Conservation (phyloP, 441 rosid genomes). For the Syzygium malaccense region DNA sequence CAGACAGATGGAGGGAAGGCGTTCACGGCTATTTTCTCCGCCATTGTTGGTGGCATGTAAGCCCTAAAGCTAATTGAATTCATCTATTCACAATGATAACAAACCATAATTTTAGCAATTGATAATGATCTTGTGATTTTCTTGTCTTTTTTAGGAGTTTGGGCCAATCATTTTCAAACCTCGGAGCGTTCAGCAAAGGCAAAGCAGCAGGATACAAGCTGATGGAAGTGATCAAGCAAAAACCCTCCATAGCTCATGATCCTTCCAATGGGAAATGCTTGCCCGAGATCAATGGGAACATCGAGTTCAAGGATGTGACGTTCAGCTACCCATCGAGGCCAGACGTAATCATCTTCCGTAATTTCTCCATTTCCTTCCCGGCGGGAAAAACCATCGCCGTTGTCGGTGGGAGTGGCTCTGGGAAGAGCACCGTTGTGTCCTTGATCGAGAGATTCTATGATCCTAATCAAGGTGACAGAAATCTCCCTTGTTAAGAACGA, state of each 20-base stretch:
- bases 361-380: constrained; percentile 84
- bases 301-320: constrained; percentile 81
- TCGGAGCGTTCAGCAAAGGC: constrained; percentile 98
- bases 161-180: constrained; percentile 98
- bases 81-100: not conserved
- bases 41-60: constrained; percentile 99
- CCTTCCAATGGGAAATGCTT: constrained; percentile 58
- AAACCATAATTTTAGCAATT: not conserved
- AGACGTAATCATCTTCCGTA: constrained; percentile 80
- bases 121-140: not conserved
- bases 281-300: constrained; percentile 76
- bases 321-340: constrained; percentile 98
- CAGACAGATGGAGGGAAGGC: constrained; percentile 97
- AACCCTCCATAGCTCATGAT: constrained; percentile 78
- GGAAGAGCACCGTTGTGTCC: constrained; percentile 97
- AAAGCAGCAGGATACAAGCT: constrained; percentile 92
- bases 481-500: not conserved
- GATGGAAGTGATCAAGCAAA: constrained; percentile 93
- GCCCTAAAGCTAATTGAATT: constrained; percentile 4
- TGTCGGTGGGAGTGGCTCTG: constrained; percentile 98
- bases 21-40: constrained; percentile 96
- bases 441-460: constrained; percentile 92
- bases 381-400: constrained; percentile 96
- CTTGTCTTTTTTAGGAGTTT: constrained; percentile 64
- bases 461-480: constrained; percentile 66